These are phyloP conservation scores for Penicillium sp. DNA, from an alignment of 2,329 filamentous ascomycete genomes.

Conservation along the genomic window DNA sequence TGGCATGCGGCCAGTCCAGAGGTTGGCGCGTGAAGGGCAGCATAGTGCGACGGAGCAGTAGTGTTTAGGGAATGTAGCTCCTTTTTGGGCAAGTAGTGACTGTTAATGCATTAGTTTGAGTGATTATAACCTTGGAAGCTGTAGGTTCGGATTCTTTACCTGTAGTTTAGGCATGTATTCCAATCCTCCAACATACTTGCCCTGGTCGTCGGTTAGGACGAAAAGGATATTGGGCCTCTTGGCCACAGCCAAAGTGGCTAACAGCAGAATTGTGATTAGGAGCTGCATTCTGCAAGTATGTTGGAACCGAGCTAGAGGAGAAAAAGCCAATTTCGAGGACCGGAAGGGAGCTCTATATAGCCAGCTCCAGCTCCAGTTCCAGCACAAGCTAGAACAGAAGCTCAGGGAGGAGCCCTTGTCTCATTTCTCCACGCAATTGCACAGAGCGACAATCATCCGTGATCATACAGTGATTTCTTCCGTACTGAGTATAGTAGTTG, in stretches of 20 bases:
- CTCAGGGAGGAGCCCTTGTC: slow-evolving; percentile 9
- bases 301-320: background rate
- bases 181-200: slow-evolving; percentile 35
- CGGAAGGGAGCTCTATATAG: slow-evolving; percentile 3
- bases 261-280: slow-evolving; percentile 5
- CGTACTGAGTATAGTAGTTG: slow-evolving; percentile 4
- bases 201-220: slow-evolving; percentile 64
- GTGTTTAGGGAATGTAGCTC: slow-evolving; percentile 56
- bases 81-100: slow-evolving; percentile 52
- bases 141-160: slow-evolving; percentile 5
- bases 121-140: background rate
- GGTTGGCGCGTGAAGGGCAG: slow-evolving; percentile 59
- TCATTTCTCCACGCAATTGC: slow-evolving; percentile 21
- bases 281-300: slow-evolving; percentile 9
- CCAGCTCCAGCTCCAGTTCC: background rate
- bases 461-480: slow-evolving; percentile 6
- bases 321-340: background rate
- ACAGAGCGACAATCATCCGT: slow-evolving; percentile 6
- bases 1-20: slow-evolving; percentile 59
- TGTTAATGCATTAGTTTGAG: slow-evolving; percentile 33
- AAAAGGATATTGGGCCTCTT: slow-evolving; percentile 57
- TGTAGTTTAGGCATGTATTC: slow-evolving; percentile 51
- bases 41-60: slow-evolving; percentile 59
- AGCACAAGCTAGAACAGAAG: background rate
- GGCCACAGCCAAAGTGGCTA: slow-evolving; percentile 15